phyloP scores from a whole-genome alignment of 1,284 basidiomycete species.

The Nidula niveotomentosa region DNA sequence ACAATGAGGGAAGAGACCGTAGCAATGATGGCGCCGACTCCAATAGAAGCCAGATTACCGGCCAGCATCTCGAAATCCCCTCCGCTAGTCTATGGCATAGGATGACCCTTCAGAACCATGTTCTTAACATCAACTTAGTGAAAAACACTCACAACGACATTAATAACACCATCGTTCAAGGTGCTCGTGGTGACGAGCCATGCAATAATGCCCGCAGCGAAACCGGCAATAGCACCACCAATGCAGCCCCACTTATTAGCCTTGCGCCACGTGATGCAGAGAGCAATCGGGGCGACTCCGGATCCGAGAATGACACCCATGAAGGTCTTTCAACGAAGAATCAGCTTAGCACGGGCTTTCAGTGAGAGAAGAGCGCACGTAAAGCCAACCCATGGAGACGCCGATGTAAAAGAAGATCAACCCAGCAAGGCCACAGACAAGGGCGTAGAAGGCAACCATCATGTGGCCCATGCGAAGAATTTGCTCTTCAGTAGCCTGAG shows the following conservation, averaged over 20 bases:
- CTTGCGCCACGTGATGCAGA: slow-evolving; percentile 78
- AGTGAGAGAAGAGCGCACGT: slow-evolving; percentile 42
- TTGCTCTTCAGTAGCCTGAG: slow-evolving; percentile 58
- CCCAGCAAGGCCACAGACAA: slow-evolving; percentile 82
- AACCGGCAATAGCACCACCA: slow-evolving; percentile 69
- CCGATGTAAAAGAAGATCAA: slow-evolving; percentile 89
- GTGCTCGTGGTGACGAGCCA: slow-evolving; percentile 84
- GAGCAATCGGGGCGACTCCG: slow-evolving; percentile 85
- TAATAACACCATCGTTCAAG: slow-evolving; percentile 71
- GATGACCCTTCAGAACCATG: background rate
- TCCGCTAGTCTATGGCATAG: slow-evolving; percentile 43
- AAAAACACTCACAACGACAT: slow-evolving; percentile 55
- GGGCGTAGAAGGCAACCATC: slow-evolving; percentile 64
- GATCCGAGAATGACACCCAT: slow-evolving; percentile 86
- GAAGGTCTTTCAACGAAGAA: slow-evolving; percentile 49
- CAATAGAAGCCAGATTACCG: slow-evolving; percentile 87
- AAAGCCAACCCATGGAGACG: slow-evolving; percentile 88
- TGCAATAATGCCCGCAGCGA: slow-evolving; percentile 69
- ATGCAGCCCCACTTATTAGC: slow-evolving; percentile 86
- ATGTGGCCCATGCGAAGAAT: slow-evolving; percentile 55
- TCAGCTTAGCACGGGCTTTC: background rate
- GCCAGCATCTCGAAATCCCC: slow-evolving; percentile 83
- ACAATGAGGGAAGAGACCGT: slow-evolving; percentile 63
- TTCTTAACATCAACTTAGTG: background rate
- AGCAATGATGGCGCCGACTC: slow-evolving; percentile 78